Evolutionary conservation across 192 early-diverging fungal species (phyloP), one percentile per base, ranked within the genome.

Genomic region (Backusella liffmaniae): DNA sequence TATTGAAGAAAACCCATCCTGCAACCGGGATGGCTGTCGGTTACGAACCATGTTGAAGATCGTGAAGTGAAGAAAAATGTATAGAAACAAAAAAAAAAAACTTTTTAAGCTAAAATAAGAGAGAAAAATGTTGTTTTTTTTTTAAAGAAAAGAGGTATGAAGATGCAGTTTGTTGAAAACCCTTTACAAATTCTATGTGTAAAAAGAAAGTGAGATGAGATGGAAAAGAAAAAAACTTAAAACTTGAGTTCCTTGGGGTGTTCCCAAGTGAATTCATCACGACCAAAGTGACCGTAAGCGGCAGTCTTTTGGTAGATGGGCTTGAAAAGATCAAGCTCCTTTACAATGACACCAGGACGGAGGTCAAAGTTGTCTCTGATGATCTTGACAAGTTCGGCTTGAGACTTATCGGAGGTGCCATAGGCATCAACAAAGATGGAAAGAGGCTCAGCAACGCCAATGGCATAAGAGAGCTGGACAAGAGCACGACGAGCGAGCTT

Each of bases 331-430:
- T 98, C 93, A 70, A 99, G 91, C 89, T 98, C 95, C 90, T 96
- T 93, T 88, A 98, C 97, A 81, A 99, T 98, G 82, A 94, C 91
- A 88, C 98, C 98, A 56, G 98, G 98, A 73, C 97, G 96, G 82
- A 99, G 92, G 85, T 99, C 96, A 84, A 97, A 99, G 95, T 98
- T 99, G 82, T 93, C 91, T 88, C 95, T 94, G 89, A 99, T 92
- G 84, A 99, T 98, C 67, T 86, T 80, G 69, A 99, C 90, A 37
- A 99, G 85, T 86, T 99, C 97, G 59, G 86, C 87, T 78, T 98
- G 93, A 81, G 93, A 87, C 90, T 95, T 94, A 77, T 82, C 88
- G 81, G 94, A 94, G 72, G 98, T 98, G 75, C 97, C 97, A 86
- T 96, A 98, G 67, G 97, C 96, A 86, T 97, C 94, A 80, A 98